These are phyloP conservation scores for Aspergillus novoparasiticus DNA, from an alignment of 2,329 filamentous ascomycete species.

Conservation along the genomic window DNA sequence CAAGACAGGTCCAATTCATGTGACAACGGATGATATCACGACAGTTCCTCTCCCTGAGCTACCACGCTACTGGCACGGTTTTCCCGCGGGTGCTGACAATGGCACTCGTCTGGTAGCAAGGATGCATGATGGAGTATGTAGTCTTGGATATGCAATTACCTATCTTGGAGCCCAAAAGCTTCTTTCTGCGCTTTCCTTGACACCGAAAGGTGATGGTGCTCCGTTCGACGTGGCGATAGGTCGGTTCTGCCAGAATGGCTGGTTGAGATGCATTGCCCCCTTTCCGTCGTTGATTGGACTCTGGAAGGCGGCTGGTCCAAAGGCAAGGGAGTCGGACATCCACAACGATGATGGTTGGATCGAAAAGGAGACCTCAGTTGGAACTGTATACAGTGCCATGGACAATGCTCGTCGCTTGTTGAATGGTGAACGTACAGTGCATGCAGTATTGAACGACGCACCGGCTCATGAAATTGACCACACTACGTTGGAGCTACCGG, in stretches of 20 bases:
- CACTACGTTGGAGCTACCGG: not conserved
- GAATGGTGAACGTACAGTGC: not conserved
- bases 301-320: not conserved
- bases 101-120: slow-evolving; percentile 1
- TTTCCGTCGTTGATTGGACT: slow-evolving; percentile 1
- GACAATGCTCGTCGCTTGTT: not conserved
- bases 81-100: not conserved
- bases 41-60: not conserved
- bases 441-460: not conserved
- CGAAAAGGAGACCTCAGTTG: not conserved
- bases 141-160: not conserved
- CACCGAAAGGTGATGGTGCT: not conserved
- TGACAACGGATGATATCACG: not conserved
- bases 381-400: slow-evolving; percentile 5
- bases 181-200: not conserved
- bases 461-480: not conserved
- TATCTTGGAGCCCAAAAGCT: slow-evolving; percentile 7
- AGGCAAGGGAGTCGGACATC: slow-evolving; percentile 3
- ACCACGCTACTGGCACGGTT: slow-evolving; percentile 1
- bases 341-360: not conserved
- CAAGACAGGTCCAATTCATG: not conserved
- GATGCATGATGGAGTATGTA: not conserved
- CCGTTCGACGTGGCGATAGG: slow-evolving; percentile 1
- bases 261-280: slow-evolving; percentile 3
- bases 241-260: not conserved